Evolutionary conservation across 2,329 filamentous ascomycete species (phyloP).

Genomic region (Camptophora hylomeconis): DNA sequence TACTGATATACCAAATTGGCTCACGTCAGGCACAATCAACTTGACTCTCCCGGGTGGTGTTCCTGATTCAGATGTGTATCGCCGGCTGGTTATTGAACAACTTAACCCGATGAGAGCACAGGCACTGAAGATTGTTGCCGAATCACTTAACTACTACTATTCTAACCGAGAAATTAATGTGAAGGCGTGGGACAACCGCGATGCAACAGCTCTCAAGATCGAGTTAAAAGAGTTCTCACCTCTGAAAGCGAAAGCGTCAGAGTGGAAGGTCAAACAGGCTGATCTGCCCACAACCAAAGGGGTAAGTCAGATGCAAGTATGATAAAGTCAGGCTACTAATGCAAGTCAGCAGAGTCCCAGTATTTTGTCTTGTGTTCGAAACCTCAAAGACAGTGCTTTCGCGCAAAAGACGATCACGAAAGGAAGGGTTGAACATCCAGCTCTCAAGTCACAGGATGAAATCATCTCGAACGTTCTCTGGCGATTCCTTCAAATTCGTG

Average conservation of each 20-base stretch:
- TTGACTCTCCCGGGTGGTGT: conserved; percentile 79
- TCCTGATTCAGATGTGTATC: conserved; percentile 67
- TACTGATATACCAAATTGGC: conserved; percentile 65
- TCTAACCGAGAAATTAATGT: conserved; percentile 65
- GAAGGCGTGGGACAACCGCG: conserved; percentile 71
- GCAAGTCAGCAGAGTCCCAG: conserved; percentile 5
- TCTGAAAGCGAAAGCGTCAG: conserved; percentile 40
- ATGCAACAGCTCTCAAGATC: conserved; percentile 50
- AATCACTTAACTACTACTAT: conserved; percentile 70
- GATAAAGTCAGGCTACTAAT: conserved; percentile 21
- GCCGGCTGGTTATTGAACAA: conserved; percentile 59
- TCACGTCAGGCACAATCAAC: conserved; percentile 65
- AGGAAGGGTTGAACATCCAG: conserved; percentile 8
- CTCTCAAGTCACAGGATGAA: conserved; percentile 51
- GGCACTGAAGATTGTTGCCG: conserved; percentile 64
- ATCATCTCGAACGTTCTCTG: conserved; percentile 65
- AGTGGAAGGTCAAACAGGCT: conserved; percentile 60
- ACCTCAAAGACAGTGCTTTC: conserved; percentile 58
- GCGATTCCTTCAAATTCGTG: conserved; percentile 79
- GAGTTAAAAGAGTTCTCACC: conserved; percentile 46
- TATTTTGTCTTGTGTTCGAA: conserved; percentile 34
- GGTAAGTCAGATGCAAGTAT: conserved; percentile 12
- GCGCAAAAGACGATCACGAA: conserved; percentile 50
- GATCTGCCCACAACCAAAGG: conserved; percentile 29
- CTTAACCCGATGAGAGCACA: conserved; percentile 64